Percentiles rank a stretch among this genome's conserved stretches.
These are phyloP conservation scores for Fomitopsis pinicola DNA, from an alignment of 1,284 basidiomycete species.

Conservation along the genomic window DNA sequence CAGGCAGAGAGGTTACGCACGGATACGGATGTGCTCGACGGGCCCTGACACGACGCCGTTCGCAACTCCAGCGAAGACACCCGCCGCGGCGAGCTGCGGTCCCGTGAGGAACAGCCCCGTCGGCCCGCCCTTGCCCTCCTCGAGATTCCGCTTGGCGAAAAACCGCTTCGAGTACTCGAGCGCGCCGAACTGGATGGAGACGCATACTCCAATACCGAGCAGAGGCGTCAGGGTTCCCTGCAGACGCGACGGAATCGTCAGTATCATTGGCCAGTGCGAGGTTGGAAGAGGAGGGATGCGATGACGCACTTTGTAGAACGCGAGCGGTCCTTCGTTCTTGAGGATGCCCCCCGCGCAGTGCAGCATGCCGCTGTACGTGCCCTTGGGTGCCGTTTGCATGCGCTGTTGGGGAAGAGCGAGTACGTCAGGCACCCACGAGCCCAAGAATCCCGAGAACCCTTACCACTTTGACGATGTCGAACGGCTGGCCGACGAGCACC, in stretches of 20 bases:
- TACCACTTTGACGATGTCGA: slow-evolving; percentile 96
- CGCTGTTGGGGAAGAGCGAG: slow-evolving; percentile 41
- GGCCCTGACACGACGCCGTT: slow-evolving; percentile 94
- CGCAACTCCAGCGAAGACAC: slow-evolving; percentile 83
- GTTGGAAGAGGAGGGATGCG: not conserved
- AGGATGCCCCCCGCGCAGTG: slow-evolving; percentile 87
- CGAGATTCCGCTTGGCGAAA: slow-evolving; percentile 62
- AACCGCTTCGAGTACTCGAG: slow-evolving; percentile 88
- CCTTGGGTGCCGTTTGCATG: slow-evolving; percentile 92
- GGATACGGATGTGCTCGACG: slow-evolving; percentile 97
- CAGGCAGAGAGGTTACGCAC: slow-evolving; percentile 43
- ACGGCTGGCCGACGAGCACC: slow-evolving; percentile 92
- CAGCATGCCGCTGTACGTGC: slow-evolving; percentile 85
- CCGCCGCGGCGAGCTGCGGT: slow-evolving; percentile 73
- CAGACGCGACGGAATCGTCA: not conserved
- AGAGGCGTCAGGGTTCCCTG: slow-evolving; percentile 93
- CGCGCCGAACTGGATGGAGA: slow-evolving; percentile 95
- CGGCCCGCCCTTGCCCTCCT: slow-evolving; percentile 51
- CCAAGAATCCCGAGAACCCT: slow-evolving; percentile 27
- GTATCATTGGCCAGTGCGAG: not conserved
- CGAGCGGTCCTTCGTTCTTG: slow-evolving; percentile 87
- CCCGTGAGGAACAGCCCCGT: slow-evolving; percentile 54
- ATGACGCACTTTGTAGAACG: slow-evolving; percentile 86
- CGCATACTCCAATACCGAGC: slow-evolving; percentile 91
- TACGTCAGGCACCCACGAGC: too few species aligned